Conservation (phyloP, 1,139 yeast species). For the Pichia sp. region DNA sequence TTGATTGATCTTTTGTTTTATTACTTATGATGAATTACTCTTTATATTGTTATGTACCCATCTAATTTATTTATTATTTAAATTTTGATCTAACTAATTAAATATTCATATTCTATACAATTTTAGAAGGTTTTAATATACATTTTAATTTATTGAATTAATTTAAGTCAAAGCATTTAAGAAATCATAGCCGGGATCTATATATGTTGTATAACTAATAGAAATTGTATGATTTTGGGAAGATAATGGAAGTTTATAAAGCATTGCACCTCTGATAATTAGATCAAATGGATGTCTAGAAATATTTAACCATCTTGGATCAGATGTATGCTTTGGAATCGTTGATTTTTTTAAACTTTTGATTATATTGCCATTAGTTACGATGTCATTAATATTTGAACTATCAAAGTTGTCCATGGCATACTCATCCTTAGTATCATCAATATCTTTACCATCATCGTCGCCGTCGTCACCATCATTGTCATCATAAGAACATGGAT, state of each 20-base stretch:
- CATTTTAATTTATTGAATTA: neutral
- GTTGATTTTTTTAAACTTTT: no score
- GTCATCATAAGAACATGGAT: slow-evolving; percentile 51
- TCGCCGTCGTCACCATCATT: slow-evolving; percentile 15
- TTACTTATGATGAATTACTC: no score
- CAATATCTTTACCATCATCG: slow-evolving; percentile 12
- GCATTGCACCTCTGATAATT: slow-evolving; percentile 74
- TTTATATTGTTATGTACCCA: no score
- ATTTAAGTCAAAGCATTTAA: no score
- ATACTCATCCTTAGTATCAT: slow-evolving; percentile 14
- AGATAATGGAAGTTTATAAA: slow-evolving; percentile 67
- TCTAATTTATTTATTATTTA: no score
- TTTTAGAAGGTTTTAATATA: neutral
- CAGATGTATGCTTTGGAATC: slow-evolving; percentile 13
- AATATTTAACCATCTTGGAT: slow-evolving; percentile 67
- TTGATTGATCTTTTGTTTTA: no score
- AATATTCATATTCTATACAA: no score
- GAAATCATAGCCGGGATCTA: slow-evolving; percentile 41
- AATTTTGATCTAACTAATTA: no score
- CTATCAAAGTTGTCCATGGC: neutral
- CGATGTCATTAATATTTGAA: no score
- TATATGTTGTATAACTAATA: slow-evolving; percentile 52
- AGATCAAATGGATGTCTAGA: slow-evolving; percentile 81
- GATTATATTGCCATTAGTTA: no score
- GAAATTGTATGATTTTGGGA: slow-evolving; percentile 50